phyloP scores from a whole-genome alignment of 192 early-diverging fungal species.

The Umbelopsis sp. region DNA sequence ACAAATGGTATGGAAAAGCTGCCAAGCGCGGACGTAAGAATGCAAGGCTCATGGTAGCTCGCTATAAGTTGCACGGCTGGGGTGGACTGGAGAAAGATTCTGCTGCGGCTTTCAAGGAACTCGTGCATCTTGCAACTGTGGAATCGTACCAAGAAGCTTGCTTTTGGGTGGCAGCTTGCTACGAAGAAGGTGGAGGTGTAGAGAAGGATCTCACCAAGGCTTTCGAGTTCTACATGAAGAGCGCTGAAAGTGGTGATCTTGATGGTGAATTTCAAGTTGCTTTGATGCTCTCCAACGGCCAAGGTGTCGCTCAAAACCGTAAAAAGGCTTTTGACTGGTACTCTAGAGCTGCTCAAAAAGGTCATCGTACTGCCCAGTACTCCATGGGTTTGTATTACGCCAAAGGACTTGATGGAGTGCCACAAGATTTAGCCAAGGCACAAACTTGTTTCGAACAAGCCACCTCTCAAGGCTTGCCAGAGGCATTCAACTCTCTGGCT shows the following conservation, averaged over 20 bases:
- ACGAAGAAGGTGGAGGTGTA: constrained; percentile 38
- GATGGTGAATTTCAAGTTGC: constrained; percentile 39
- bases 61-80: constrained; percentile 33
- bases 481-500: constrained; percentile 31
- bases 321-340: constrained; percentile 46
- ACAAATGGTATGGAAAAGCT: constrained; percentile 23
- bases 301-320: constrained; percentile 31
- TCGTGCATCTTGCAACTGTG: constrained; percentile 12
- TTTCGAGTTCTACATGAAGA: constrained; percentile 33
- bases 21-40: constrained; percentile 9
- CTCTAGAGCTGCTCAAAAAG: constrained; percentile 34
- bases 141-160: constrained; percentile 28
- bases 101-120: constrained; percentile 19
- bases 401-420: constrained; percentile 32
- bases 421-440: constrained; percentile 29
- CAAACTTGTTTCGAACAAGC: constrained; percentile 37
- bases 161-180: constrained; percentile 40
- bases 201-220: constrained; percentile 30
- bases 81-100: constrained; percentile 25
- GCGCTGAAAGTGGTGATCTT: constrained; percentile 31
- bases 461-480: constrained; percentile 21
- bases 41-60: constrained; percentile 33
- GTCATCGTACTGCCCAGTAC: constrained; percentile 31
- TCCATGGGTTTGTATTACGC: constrained; percentile 36
- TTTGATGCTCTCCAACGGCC: constrained; percentile 43